These are phyloP conservation scores for Aphanomyces stellatus DNA, from an alignment of 352 stramenopile species.

Conservation along the genomic window DNA sequence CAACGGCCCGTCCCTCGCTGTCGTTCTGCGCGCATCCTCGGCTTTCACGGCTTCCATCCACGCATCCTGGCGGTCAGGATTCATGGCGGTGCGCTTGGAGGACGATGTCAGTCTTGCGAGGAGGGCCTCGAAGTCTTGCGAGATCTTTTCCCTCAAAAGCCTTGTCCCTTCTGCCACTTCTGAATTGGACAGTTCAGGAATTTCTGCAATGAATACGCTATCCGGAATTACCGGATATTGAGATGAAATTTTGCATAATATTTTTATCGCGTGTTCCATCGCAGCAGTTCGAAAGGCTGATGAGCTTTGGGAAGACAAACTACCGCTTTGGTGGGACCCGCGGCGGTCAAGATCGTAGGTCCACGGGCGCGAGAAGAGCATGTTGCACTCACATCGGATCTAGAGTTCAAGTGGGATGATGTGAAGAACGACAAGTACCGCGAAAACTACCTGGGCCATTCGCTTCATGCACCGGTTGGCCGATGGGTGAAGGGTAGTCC, in stretches of 20 bases:
- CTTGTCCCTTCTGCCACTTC: no score
- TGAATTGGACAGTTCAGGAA: no score
- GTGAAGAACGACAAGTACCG: conserved; percentile 91
- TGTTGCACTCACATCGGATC: neutral
- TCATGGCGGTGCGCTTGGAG: no score
- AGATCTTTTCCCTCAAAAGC: no score
- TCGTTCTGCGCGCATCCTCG: no score
- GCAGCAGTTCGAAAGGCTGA: conserved; percentile 14
- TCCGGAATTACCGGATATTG: neutral
- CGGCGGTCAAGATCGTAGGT: conserved; percentile 77
- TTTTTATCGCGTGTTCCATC: neutral
- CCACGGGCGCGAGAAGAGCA: neutral
- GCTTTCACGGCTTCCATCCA: no score
- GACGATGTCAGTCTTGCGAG: no score
- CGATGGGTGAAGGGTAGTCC: conserved; percentile 75
- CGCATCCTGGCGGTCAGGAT: no score
- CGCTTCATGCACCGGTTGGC: conserved; percentile 76
- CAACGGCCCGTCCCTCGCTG: no score
- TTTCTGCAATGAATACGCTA: no score
- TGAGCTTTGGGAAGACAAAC: conserved; percentile 82
- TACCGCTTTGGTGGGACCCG: conserved; percentile 82
- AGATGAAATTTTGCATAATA: no score
- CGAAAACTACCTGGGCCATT: conserved; percentile 88
- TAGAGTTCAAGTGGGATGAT: conserved; percentile 91
- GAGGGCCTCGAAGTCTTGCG: no score